phyloP scores from a whole-genome alignment of 768 basidiomycete species.

The Tubosaeta brunneosetosa region DNA sequence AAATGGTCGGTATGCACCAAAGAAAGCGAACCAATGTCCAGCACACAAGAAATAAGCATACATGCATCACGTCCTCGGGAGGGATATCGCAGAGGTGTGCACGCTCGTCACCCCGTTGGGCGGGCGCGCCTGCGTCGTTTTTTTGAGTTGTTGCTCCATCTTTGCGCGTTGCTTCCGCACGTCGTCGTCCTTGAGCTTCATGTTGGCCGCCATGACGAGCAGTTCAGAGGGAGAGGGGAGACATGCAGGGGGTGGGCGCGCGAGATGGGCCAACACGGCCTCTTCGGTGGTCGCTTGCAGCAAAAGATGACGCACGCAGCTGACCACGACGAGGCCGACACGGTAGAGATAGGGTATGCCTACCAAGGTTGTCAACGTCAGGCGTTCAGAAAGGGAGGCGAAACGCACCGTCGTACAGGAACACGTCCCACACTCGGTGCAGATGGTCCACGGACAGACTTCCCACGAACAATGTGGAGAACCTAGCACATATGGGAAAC shows the following conservation, averaged over 20 bases:
- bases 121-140: constrained; percentile 43
- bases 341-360: constrained; percentile 72
- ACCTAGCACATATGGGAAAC: constrained; percentile 41
- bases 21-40: not conserved
- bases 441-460: constrained; percentile 60
- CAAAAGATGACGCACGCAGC: constrained; percentile 54
- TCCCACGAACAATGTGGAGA: constrained; percentile 66
- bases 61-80: constrained; percentile 21
- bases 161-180: constrained; percentile 69
- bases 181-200: constrained; percentile 79
- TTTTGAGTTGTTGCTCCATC: constrained; percentile 68
- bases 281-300: constrained; percentile 48
- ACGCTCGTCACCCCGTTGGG: constrained; percentile 24
- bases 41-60: not conserved
- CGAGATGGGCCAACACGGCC: constrained; percentile 44
- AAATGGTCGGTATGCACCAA: constrained; percentile 5
- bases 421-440: constrained; percentile 78
- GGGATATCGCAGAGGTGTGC: constrained; percentile 27
- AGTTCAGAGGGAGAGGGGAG: constrained; percentile 60
- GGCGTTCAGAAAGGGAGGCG: not conserved
- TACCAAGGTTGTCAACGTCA: constrained; percentile 25
- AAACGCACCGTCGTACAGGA: constrained; percentile 68
- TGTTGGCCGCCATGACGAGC: constrained; percentile 52
- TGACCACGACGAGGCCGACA: constrained; percentile 62
- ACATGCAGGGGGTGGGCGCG: constrained; percentile 45